A percentile compares a stretch with the other conserved stretches of the same genome.
These are phyloP conservation scores for Linnemannia elongata DNA, from an alignment of 192 early-diverging fungal genomes.

Conservation along the genomic window DNA sequence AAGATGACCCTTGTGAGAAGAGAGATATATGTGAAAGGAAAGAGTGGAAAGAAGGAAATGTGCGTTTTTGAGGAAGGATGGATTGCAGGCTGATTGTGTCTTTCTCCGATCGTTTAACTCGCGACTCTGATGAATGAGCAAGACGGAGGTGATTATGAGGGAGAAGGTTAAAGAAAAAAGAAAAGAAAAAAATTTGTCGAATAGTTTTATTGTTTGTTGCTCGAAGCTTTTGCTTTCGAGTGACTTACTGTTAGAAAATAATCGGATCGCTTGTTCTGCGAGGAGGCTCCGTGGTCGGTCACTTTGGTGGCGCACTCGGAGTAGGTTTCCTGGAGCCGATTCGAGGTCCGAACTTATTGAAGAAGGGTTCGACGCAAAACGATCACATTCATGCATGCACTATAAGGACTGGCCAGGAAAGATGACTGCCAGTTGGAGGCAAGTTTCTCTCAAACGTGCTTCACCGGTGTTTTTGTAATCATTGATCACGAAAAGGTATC, in stretches of 20 bases:
- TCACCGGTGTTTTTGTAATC: neutral
- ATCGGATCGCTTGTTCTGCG: neutral
- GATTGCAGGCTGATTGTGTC: slow-evolving; percentile 58
- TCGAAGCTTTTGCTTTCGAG: neutral
- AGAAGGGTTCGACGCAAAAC: too few relatives aligned
- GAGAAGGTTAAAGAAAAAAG: slow-evolving; percentile 40
- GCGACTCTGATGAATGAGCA: slow-evolving; percentile 24
- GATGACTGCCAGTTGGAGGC: too few relatives aligned
- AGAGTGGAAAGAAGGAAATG: slow-evolving; percentile 13
- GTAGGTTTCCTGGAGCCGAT: neutral
- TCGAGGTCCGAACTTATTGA: too few relatives aligned
- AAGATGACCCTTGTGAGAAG: slow-evolving; percentile 1
- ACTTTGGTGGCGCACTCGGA: neutral
- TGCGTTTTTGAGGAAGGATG: slow-evolving; percentile 25
- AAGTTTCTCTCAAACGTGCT: neutral
- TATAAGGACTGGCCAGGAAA: too few relatives aligned
- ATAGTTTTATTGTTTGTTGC: neutral
- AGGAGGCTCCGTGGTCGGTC: neutral
- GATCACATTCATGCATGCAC: too few relatives aligned
- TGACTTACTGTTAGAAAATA: neutral
- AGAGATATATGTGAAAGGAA: neutral
- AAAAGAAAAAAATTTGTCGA: slow-evolving; percentile 13
- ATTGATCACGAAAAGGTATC: neutral
- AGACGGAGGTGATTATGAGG: slow-evolving; percentile 53
- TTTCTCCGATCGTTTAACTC: slow-evolving; percentile 55